Conservation (phyloP, 2,329 filamentous ascomycete genomes). For the Chaetomiaceae sp. region DNA sequence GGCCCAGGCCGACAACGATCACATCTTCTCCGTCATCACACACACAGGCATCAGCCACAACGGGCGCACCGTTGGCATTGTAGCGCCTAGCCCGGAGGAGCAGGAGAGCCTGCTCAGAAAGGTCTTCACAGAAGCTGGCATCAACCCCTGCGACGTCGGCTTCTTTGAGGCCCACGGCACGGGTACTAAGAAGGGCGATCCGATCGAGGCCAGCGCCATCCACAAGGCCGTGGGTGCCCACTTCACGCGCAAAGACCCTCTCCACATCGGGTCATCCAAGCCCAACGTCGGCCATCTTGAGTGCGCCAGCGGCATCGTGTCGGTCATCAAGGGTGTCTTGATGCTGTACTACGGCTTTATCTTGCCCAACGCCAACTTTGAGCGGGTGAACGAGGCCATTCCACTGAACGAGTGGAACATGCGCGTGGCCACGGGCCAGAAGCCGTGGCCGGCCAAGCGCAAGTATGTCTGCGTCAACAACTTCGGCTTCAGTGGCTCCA, state of each 20-base stretch:
- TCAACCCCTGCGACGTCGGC: conserved; percentile 26
- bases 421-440: conserved; percentile 37
- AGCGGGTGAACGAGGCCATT: conserved; percentile 40
- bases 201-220: conserved; percentile 41
- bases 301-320: conserved; percentile 31
- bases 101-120: conserved; percentile 22
- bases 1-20: conserved; percentile 24
- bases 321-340: conserved; percentile 32
- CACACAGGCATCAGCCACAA: conserved; percentile 26
- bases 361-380: conserved; percentile 31
- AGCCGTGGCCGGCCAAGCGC: conserved; percentile 41
- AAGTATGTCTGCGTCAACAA: conserved; percentile 43
- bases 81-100: conserved; percentile 21
- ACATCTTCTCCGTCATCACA: conserved; percentile 23
- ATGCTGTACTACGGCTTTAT: conserved; percentile 47
- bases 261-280: conserved; percentile 36
- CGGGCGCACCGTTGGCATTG: conserved; percentile 26
- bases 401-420: conserved; percentile 43
- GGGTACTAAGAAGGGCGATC: conserved; percentile 44
- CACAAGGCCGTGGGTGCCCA: conserved; percentile 30
- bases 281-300: conserved; percentile 36
- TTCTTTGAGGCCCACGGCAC: conserved; percentile 45
- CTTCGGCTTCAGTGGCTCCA: conserved; percentile 41
- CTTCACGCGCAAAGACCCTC: conserved; percentile 25
- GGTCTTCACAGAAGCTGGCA: conserved; percentile 21